Percentiles rank a stretch among this genome's conserved stretches.
phyloP scores from a whole-genome alignment of 495 filamentous ascomycete genomes.

The Aspergillus hancockii region DNA sequence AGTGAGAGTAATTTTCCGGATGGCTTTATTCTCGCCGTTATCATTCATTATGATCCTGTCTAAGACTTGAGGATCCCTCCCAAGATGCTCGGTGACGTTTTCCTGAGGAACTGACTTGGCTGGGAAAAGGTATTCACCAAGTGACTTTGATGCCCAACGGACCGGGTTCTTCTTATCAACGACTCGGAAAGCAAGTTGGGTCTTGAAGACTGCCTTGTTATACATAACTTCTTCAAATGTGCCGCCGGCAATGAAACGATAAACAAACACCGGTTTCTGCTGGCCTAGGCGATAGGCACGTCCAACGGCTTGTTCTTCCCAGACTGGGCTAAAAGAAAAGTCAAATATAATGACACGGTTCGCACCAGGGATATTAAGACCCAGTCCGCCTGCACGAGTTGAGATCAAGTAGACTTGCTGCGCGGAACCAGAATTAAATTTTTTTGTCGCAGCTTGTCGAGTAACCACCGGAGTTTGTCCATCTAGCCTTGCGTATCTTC shows the following conservation, averaged over 20 bases:
- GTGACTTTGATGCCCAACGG: constrained; percentile 52
- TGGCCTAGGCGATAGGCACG: constrained; percentile 88
- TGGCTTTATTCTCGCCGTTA: constrained; percentile 29
- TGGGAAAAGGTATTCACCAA: constrained; percentile 55
- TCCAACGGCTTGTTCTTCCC: constrained; percentile 88
- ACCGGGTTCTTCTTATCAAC: constrained; percentile 79
- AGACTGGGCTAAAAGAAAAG: constrained; percentile 74
- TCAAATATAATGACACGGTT: constrained; percentile 91
- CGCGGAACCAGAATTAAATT: constrained; percentile 59
- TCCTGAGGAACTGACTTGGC: constrained; percentile 54
- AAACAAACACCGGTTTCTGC: constrained; percentile 79
- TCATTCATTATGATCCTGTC: constrained; percentile 60
- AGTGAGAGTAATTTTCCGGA: constrained; percentile 55
- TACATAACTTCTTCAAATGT: constrained; percentile 75
- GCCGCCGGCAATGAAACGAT: constrained; percentile 77
- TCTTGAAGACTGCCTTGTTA: constrained; percentile 76
- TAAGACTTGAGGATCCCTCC: constrained; percentile 67
- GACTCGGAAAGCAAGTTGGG: constrained; percentile 72
- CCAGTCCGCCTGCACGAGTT: constrained; percentile 76
- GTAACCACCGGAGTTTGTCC: constrained; percentile 53
- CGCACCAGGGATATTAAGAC: constrained; percentile 80
- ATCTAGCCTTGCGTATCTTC: constrained; percentile 61
- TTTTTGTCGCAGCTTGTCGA: constrained; percentile 62
- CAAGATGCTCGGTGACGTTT: constrained; percentile 52
- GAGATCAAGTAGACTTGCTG: constrained; percentile 74